Evolutionary conservation across 176 grass and related monocot species (phyloP).

Genomic region (Typha latifolia): DNA sequence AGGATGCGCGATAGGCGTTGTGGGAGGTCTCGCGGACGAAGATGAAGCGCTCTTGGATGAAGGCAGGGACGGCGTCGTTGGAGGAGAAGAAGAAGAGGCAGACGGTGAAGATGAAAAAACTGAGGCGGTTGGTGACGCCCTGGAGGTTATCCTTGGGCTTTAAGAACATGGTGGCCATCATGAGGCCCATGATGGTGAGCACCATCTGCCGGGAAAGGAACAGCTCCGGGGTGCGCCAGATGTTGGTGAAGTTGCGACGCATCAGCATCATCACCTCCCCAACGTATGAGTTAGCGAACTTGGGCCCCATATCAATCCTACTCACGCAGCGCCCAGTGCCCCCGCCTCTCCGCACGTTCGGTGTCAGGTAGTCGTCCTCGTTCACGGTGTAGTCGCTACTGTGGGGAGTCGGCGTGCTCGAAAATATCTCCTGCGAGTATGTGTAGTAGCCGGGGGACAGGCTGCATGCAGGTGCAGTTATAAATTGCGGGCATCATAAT

Average conservation of each 20-base stretch:
- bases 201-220: conserved; percentile 63
- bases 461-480: not conserved
- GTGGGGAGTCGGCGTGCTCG: conserved; percentile 50
- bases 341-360: conserved; percentile 5
- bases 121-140: conserved; percentile 41
- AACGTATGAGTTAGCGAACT: conserved; percentile 46
- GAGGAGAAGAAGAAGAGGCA: conserved; percentile 66
- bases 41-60: conserved; percentile 61
- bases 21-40: conserved; percentile 63
- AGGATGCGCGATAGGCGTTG: conserved; percentile 45
- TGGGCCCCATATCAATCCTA: conserved; percentile 4
- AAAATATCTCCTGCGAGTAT: conserved; percentile 37
- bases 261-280: conserved; percentile 55
- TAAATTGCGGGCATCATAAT: not conserved
- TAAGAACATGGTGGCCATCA: conserved; percentile 65
- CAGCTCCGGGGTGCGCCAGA: conserved; percentile 55
- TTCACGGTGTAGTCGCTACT: conserved; percentile 60
- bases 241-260: conserved; percentile 65
- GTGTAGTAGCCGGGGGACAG: conserved; percentile 7
- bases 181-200: conserved; percentile 39
- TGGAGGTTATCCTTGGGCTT: conserved; percentile 47
- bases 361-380: conserved; percentile 51
- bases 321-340: not conserved
- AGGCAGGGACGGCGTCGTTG: conserved; percentile 53
- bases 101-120: conserved; percentile 68